A percentile compares a stretch with the other conserved stretches of the same genome.
Evolutionary conservation across 371 early-diverging fungal genomes (phyloP).

Genomic region (Mucor racemosus): DNA sequence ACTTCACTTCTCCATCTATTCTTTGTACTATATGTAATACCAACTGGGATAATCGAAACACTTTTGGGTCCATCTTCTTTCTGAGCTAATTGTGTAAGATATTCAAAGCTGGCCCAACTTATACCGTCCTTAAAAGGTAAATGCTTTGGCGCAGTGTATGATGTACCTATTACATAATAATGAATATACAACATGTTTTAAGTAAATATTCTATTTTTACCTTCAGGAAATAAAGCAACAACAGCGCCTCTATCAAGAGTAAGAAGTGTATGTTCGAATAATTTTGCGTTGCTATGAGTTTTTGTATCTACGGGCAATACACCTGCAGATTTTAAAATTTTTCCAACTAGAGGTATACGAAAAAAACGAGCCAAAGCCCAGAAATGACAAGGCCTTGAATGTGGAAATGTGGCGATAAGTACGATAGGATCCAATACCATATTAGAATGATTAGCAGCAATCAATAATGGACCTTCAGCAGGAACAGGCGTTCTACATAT

Average conservation of each 20-base stretch:
- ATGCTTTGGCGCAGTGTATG: slow-evolving; percentile 58
- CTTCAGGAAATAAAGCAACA: slow-evolving; percentile 65
- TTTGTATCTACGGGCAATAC: slow-evolving; percentile 62
- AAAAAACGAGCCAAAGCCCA: slow-evolving; percentile 65
- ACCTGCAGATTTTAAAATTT: slow-evolving; percentile 50
- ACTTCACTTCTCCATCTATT: slow-evolving; percentile 61
- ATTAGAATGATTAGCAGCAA: slow-evolving; percentile 61
- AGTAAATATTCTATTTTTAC: slow-evolving; percentile 20
- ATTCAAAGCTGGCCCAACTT: slow-evolving; percentile 60
- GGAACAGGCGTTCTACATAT: slow-evolving; percentile 42
- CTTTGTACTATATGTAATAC: slow-evolving; percentile 62
- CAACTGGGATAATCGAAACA: slow-evolving; percentile 52
- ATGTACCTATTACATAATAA: slow-evolving; percentile 47
- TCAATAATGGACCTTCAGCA: slow-evolving; percentile 44
- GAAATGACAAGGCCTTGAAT: slow-evolving; percentile 58
- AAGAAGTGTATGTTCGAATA: slow-evolving; percentile 57
- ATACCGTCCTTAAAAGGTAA: slow-evolving; percentile 60
- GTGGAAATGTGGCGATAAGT: slow-evolving; percentile 56
- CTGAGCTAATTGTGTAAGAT: slow-evolving; percentile 34
- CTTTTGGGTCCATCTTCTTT: slow-evolving; percentile 13
- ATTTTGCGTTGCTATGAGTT: slow-evolving; percentile 56
- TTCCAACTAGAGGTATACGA: slow-evolving; percentile 46
- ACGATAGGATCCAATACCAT: slow-evolving; percentile 66
- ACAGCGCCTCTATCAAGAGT: slow-evolving; percentile 54
- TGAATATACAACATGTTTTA: neutral